These are phyloP conservation scores for Nidula niveotomentosa DNA, from an alignment of 1,284 basidiomycete genomes.

Conservation along the genomic window DNA sequence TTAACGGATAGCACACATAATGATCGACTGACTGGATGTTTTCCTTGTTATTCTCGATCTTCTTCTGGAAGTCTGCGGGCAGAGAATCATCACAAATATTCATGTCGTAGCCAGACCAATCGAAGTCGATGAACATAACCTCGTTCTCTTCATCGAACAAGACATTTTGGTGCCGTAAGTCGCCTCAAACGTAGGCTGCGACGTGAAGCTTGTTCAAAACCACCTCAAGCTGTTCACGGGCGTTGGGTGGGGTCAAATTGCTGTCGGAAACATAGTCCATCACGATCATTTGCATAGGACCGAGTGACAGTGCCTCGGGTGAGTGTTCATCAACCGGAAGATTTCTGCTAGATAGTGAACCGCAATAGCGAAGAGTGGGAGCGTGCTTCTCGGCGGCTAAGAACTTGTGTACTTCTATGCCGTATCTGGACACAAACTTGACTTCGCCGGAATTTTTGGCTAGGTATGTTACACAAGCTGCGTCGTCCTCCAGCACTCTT, in stretches of 20 bases:
- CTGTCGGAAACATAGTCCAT: conserved; percentile 6
- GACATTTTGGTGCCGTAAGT: conserved; percentile 7
- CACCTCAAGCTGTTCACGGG: neutral
- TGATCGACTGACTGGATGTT: neutral
- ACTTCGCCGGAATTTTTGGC: conserved; percentile 4
- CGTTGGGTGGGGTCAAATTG: neutral
- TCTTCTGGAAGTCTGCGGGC: neutral
- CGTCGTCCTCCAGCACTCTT: conserved; percentile 4
- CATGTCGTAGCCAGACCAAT: conserved; percentile 10
- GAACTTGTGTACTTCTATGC: conserved; percentile 6
- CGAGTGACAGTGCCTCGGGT: neutral
- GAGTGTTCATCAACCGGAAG: neutral
- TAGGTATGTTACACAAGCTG: conserved; percentile 9
- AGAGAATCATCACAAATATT: neutral
- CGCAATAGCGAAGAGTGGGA: conserved; percentile 4
- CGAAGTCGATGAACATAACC: neutral
- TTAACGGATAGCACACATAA: conserved; percentile 3
- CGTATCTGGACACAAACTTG: conserved; percentile 15
- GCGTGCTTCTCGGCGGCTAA: neutral
- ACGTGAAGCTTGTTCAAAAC: conserved; percentile 2
- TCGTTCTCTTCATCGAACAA: conserved; percentile 5
- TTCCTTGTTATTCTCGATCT: neutral
- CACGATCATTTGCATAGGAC: conserved; percentile 10
- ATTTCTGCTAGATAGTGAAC: neutral
- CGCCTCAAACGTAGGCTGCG: conserved; percentile 10